Conservation (phyloP, 2,329 filamentous ascomycete species). For the Trichoderma endophyticum region DNA sequence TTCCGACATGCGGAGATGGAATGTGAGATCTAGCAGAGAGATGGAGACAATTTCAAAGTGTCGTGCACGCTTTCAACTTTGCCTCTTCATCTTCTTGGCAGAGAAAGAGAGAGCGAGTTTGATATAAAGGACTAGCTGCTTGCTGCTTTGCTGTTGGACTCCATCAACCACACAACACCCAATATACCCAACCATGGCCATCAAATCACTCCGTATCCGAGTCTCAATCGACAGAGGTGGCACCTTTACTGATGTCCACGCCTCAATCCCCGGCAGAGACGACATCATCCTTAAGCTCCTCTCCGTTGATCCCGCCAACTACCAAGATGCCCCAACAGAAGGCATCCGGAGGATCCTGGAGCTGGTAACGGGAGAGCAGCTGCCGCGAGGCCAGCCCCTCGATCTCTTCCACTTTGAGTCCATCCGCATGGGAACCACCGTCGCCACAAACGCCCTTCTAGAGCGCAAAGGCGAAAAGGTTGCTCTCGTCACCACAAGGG, state of each 20-base stretch:
- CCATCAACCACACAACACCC: not conserved
- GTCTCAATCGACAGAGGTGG: constrained; percentile 37
- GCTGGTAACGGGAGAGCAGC: constrained; percentile 30
- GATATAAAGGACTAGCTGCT: constrained; percentile 3
- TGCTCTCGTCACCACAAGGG: constrained; percentile 67
- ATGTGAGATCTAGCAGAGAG: not conserved
- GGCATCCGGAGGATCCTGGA: constrained; percentile 56
- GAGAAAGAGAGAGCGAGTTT: not conserved
- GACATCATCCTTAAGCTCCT: constrained; percentile 70
- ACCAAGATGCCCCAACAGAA: constrained; percentile 70
- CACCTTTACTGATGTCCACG: constrained; percentile 70
- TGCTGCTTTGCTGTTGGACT: not conserved
- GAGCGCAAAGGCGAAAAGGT: constrained; percentile 71
- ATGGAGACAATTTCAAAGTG: not conserved
- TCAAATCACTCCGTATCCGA: constrained; percentile 28
- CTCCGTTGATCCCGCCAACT: constrained; percentile 69
- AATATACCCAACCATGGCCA: constrained; percentile 23
- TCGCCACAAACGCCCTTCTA: constrained; percentile 73
- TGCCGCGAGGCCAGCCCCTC: constrained; percentile 35
- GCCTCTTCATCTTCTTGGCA: not conserved
- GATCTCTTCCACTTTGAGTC: constrained; percentile 49
- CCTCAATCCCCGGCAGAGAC: constrained; percentile 61
- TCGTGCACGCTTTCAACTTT: not conserved
- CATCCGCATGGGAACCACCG: constrained; percentile 78
- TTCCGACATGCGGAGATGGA: not conserved